phyloP scores from a whole-genome alignment of 2,329 filamentous ascomycete species.

The Cercospora brassicicola region DNA sequence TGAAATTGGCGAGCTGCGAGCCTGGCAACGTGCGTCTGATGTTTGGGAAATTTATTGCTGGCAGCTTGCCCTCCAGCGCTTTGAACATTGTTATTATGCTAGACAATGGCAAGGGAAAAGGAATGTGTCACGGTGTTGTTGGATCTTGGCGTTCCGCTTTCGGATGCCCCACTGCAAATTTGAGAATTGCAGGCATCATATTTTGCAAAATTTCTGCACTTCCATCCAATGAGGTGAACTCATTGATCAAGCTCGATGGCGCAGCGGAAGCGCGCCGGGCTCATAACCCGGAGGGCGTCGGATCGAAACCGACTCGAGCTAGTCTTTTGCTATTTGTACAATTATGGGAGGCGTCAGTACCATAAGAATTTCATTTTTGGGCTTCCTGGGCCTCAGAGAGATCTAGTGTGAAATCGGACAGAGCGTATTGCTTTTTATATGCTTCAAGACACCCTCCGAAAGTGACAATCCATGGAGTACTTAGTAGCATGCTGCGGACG shows the following conservation, averaged over 20 bases:
- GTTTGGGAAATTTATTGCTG: too few species aligned
- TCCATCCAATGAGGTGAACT: not conserved
- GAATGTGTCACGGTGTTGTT: not conserved
- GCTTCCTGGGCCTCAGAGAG: not conserved
- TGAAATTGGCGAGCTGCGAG: too few species aligned
- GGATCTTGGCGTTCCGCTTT: not conserved
- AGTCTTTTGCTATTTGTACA: not conserved
- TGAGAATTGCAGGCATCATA: too few species aligned
- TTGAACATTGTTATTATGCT: too few species aligned
- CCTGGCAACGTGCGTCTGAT: too few species aligned
- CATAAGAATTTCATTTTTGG: too few species aligned
- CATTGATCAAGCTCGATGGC: not conserved
- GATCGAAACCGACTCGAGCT: slow-evolving; percentile 17
- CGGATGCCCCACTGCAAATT: not conserved
- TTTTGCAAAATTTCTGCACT: too few species aligned
- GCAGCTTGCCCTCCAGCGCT: too few species aligned
- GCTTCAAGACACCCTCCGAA: not conserved
- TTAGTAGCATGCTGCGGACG: too few species aligned
- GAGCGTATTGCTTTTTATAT: not conserved
- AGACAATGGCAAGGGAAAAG: not conserved
- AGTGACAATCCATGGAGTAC: not conserved
- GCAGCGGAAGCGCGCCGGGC: slow-evolving; percentile 14
- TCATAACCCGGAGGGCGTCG: slow-evolving; percentile 18
- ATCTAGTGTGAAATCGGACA: not conserved
- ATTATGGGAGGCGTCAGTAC: too few species aligned